Evolutionary conservation across 23 red algal species (phyloP), one percentile per base, ranked within the genome.

Genomic region (Cyanidiococcus yangmingshanensis): DNA sequence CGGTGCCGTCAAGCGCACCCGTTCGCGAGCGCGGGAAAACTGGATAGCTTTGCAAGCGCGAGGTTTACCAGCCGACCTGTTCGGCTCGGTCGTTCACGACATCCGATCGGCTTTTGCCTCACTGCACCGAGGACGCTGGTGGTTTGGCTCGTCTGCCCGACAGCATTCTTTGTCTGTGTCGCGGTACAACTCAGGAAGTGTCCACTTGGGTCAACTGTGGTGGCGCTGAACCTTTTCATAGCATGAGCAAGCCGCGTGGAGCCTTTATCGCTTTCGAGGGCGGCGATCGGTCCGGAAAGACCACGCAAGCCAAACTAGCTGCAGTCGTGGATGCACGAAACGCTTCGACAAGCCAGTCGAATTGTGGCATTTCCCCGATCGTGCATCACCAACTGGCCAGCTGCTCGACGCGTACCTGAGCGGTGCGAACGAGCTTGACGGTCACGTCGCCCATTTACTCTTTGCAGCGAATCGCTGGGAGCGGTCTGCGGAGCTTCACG

Each of bases 401-500:
- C 50, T 88, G 34, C 76, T 96, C 7, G 74, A 87, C 57, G 7
- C 77, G 1, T 87, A 85, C 82, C 54, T 96, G 41, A 39, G 74
- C 1, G 37, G 71, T 17, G 38, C 21, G 30, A 37, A 76, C 36
- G 50, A 79, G 37, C 35, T 96, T 54, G 74, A 83, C 39, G 37
- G 79, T 1, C 84, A 76, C 58, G 83, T 77, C 21, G 50, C 79
- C 34, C 92, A 96, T 77, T 50, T 96, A 76, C 50, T 96, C 18
- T 96, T 96, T 34, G 83, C 83, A n/a, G 86, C 92, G 34, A 96
- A 96, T 59, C 86, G 92, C 21, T 96, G 92, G 92, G 87, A 96
- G 76, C 77, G 76, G 35, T 82, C 74, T 21, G 77, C 59, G 59
- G 75, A 39, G 18, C 79, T 96, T 2, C 51, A 40, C 30, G 29